phyloP scores from a whole-genome alignment of 2,329 filamentous ascomycete species.

The Xylariaceae sp. region DNA sequence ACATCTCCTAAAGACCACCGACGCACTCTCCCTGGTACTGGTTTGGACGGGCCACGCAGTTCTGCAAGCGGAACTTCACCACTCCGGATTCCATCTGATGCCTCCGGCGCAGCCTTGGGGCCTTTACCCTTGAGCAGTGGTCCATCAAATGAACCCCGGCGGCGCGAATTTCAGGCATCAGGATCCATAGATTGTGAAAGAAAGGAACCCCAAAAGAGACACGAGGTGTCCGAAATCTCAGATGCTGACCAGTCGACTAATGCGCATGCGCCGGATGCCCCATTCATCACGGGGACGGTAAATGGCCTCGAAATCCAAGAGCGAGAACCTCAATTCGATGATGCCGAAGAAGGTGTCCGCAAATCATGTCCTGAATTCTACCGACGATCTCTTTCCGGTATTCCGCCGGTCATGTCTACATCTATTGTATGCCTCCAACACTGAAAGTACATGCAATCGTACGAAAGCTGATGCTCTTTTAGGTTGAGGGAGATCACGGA shows the following conservation, averaged over 20 bases:
- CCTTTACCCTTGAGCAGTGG: constrained; percentile 17
- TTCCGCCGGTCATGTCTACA: not conserved
- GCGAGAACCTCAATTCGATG: constrained; percentile 14
- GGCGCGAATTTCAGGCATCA: constrained; percentile 17
- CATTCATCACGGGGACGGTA: constrained; percentile 1
- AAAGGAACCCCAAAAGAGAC: constrained; percentile 26
- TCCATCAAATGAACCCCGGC: constrained; percentile 15
- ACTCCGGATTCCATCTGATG: constrained; percentile 15
- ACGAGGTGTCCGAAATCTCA: constrained; percentile 30
- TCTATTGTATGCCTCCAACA: constrained; percentile 7
- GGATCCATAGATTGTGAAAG: constrained; percentile 30
- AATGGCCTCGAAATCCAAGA: constrained; percentile 10
- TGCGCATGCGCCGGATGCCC: not conserved
- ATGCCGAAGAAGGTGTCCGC: constrained; percentile 11
- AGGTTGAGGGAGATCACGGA: constrained; percentile 16
- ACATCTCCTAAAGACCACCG: constrained; percentile 4
- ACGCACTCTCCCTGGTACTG: constrained; percentile 17
- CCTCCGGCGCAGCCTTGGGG: constrained; percentile 10
- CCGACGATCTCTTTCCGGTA: constrained; percentile 10
- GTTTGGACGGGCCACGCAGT: constrained; percentile 29
- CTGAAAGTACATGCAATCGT: not conserved
- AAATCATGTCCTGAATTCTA: constrained; percentile 33
- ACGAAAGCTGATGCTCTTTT: constrained; percentile 4
- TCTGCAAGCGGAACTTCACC: constrained; percentile 20
- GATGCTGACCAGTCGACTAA: constrained; percentile 6